Percentiles rank a stretch among this genome's conserved stretches.
These are phyloP conservation scores for Hypoxylon sp. DNA, from an alignment of 2,329 filamentous ascomycete genomes.

Conservation along the genomic window DNA sequence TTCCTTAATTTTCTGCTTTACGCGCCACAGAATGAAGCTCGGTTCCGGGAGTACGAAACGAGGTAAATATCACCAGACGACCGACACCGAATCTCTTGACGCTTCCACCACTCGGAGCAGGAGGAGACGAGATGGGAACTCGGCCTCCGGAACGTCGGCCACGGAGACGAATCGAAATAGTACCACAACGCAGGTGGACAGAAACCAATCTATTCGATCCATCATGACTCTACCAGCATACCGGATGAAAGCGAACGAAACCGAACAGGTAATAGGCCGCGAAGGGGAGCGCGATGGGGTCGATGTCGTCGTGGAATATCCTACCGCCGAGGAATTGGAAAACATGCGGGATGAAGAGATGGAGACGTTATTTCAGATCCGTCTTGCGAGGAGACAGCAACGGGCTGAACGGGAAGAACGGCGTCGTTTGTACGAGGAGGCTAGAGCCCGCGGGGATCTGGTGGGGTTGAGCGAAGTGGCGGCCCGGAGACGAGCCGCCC, in stretches of 20 bases:
- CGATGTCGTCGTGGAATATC: conserved; percentile 88
- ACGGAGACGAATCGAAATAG: conserved; percentile 44
- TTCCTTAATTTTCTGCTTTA: conserved; percentile 34
- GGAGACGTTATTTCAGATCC: conserved; percentile 92
- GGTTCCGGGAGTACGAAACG: conserved; percentile 47
- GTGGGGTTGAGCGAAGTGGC: conserved; percentile 76
- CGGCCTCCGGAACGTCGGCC: conserved; percentile 37
- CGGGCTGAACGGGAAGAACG: conserved; percentile 81
- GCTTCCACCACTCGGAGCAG: conserved; percentile 17
- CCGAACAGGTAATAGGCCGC: conserved; percentile 85
- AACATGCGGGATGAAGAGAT: conserved; percentile 86
- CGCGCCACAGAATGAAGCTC: conserved; percentile 15
- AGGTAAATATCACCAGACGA: conserved; percentile 51
- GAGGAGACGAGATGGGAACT: conserved; percentile 30
- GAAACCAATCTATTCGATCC: conserved; percentile 89
- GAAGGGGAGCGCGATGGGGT: conserved; percentile 94
- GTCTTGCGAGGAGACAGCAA: conserved; percentile 80
- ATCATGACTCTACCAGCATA: conserved; percentile 95
- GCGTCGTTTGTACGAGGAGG: conserved; percentile 76
- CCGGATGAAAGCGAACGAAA: conserved; percentile 75
- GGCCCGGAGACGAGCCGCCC: conserved; percentile 64
- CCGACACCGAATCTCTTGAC: conserved; percentile 35
- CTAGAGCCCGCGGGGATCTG: conserved; percentile 77
- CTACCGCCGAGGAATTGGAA: conserved; percentile 84
- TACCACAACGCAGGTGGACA: conserved; percentile 68